A percentile compares a stretch with the other conserved stretches of the same genome.
phyloP scores from a whole-genome alignment of 1,284 basidiomycete species.

The Ustilago nuda region DNA sequence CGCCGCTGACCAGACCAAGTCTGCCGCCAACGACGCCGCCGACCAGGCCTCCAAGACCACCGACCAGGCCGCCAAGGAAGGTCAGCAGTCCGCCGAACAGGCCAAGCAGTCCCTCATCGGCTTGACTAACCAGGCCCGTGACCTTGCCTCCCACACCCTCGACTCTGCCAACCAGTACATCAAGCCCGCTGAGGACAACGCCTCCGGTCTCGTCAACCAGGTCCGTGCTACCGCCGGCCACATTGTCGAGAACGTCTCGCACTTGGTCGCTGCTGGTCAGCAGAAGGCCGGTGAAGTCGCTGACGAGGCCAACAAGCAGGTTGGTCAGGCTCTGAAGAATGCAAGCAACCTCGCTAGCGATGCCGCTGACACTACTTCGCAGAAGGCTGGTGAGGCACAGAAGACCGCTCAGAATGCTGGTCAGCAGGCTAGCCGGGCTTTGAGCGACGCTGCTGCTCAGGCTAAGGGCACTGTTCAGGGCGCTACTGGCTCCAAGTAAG shows the following conservation, averaged over 20 bases:
- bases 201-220: constrained; percentile 43
- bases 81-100: constrained; percentile 49
- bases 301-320: constrained; percentile 46
- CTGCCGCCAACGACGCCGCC: constrained; percentile 48
- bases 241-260: constrained; percentile 44
- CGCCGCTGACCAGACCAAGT: constrained; percentile 49
- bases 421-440: constrained; percentile 39
- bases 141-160: constrained; percentile 53
- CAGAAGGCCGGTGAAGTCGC: constrained; percentile 47
- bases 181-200: constrained; percentile 52
- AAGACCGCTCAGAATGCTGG: constrained; percentile 29
- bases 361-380: constrained; percentile 22
- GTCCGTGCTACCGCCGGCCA: constrained; percentile 44
- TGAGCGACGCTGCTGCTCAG: constrained; percentile 49
- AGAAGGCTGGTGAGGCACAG: constrained; percentile 38
- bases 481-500: constrained; percentile 42
- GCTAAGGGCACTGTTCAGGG: constrained; percentile 47
- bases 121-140: constrained; percentile 54
- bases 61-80: constrained; percentile 48
- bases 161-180: constrained; percentile 59
- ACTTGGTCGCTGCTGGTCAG: constrained; percentile 45
- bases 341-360: constrained; percentile 30
- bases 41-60: constrained; percentile 40
- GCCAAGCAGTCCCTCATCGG: constrained; percentile 52
- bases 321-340: constrained; percentile 15